Percentiles rank a stretch among this genome's conserved stretches.
Evolutionary conservation across 768 basidiomycete species (phyloP).

Genomic region (Pulveroboletus frians): DNA sequence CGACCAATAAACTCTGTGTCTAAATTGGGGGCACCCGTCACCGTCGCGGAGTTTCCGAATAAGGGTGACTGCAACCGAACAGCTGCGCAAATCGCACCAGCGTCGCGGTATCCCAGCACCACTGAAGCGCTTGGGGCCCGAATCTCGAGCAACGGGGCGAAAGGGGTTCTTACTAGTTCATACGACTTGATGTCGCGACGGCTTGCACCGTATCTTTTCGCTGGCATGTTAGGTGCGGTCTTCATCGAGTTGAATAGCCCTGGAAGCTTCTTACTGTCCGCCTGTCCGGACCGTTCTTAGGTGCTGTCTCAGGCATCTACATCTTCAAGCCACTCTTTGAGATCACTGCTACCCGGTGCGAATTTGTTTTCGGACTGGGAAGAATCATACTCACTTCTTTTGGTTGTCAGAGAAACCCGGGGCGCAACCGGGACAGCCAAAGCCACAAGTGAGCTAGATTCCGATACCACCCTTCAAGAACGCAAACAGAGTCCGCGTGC

Average conservation of each 20-base stretch:
- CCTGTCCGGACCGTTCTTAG: constrained; percentile 28
- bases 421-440: not conserved
- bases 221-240: constrained; percentile 49
- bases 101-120: not conserved
- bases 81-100: constrained; percentile 4
- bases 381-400: not conserved
- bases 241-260: not conserved
- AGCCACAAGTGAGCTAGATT: constrained; percentile 3
- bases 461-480: constrained; percentile 1
- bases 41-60: constrained; percentile 28
- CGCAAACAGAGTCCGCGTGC: constrained; percentile 7
- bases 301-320: constrained; percentile 58
- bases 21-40: not conserved
- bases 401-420: constrained; percentile 11
- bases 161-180: not conserved
- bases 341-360: constrained; percentile 13
- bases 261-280: constrained; percentile 5
- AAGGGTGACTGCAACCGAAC: constrained; percentile 9
- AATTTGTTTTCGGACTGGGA: not conserved
- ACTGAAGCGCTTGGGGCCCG: not conserved
- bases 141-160: not conserved
- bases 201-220: constrained; percentile 48
- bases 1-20: not conserved
- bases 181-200: constrained; percentile 33
- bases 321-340: constrained; percentile 53